Evolutionary conservation across 2,329 filamentous ascomycete species (phyloP).

Genomic region (Colletotrichum lentis): DNA sequence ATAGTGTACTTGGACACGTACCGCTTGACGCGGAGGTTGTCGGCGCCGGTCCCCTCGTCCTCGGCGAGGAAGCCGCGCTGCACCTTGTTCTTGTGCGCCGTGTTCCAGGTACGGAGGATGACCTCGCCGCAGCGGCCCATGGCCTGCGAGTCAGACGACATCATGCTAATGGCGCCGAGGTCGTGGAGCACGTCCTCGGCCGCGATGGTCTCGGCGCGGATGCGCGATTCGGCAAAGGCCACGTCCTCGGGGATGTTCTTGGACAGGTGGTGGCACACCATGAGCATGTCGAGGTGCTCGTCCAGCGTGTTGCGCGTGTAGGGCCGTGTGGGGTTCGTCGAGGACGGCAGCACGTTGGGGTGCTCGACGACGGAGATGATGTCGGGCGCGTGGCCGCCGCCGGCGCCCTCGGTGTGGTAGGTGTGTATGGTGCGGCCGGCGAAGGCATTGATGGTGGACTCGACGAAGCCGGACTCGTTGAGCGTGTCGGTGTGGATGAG

Average conservation of each 20-base stretch:
- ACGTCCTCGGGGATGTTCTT: constrained; percentile 95
- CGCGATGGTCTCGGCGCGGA: constrained; percentile 94
- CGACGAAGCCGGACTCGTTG: constrained; percentile 97
- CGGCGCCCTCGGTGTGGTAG: constrained; percentile 95
- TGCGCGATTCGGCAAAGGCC: constrained; percentile 92
- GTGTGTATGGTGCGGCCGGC: constrained; percentile 90
- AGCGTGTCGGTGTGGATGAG: constrained; percentile 96
- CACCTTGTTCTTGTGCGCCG: constrained; percentile 93
- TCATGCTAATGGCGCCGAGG: constrained; percentile 95
- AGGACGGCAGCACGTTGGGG: constrained; percentile 85
- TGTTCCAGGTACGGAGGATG: constrained; percentile 93
- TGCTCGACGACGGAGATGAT: constrained; percentile 95
- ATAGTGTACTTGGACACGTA: constrained; percentile 97
- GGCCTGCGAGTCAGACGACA: constrained; percentile 93
- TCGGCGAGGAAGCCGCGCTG: constrained; percentile 80
- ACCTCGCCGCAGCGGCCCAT: constrained; percentile 98
- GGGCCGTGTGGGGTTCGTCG: constrained; percentile 90
- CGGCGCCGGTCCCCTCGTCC: constrained; percentile 79
- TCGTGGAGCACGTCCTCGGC: constrained; percentile 97
- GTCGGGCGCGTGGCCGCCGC: constrained; percentile 92
- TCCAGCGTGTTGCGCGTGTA: constrained; percentile 93
- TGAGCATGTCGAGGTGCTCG: constrained; percentile 97
- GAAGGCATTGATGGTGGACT: constrained; percentile 86
- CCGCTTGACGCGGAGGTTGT: constrained; percentile 91
- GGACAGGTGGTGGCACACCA: constrained; percentile 95